Percentiles rank a stretch among this genome's conserved stretches.
These are phyloP conservation scores for Coniferiporia sulphurascens DNA, from an alignment of 1,284 basidiomycete species.

Conservation along the genomic window DNA sequence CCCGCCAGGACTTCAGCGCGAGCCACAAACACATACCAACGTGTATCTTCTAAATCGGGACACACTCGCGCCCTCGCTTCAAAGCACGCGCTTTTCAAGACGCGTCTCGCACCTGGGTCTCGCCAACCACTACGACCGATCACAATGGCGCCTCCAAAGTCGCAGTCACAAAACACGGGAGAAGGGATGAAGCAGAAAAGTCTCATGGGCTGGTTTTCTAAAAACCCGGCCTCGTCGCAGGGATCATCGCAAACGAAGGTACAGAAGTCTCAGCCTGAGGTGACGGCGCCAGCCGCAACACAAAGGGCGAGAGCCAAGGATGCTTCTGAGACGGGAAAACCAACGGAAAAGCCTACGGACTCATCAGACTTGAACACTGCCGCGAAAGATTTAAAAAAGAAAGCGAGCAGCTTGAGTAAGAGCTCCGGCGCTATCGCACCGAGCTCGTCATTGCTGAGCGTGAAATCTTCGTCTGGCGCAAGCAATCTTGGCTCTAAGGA, in stretches of 20 bases:
- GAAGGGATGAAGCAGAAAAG: slow-evolving; percentile 61
- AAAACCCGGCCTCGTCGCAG: slow-evolving; percentile 23
- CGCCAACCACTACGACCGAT: not conserved
- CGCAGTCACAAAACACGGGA: not conserved
- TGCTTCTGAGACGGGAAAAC: slow-evolving; percentile 25
- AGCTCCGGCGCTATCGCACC: not conserved
- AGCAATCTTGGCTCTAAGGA: slow-evolving; percentile 30
- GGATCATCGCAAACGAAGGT: slow-evolving; percentile 3
- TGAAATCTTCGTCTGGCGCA: slow-evolving; percentile 22
- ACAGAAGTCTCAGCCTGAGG: slow-evolving; percentile 12
- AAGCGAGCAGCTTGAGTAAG: slow-evolving; percentile 26
- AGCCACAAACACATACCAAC: not conserved
- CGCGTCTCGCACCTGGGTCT: not conserved
- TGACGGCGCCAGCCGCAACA: slow-evolving; percentile 19
- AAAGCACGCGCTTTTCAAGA: not conserved
- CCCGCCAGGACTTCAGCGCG: no score
- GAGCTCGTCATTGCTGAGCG: slow-evolving; percentile 16
- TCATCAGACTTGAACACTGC: slow-evolving; percentile 25
- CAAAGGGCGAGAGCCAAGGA: slow-evolving; percentile 24
- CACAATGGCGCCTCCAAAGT: slow-evolving; percentile 13
- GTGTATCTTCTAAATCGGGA: not conserved
- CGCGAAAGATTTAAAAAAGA: slow-evolving; percentile 35
- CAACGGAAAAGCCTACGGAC: slow-evolving; percentile 26
- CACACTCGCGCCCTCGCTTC: not conserved
- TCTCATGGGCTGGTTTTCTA: slow-evolving; percentile 64